Base-by-base conservation (phyloP, 306 rosid species). In the Mimosa bimucronata region DNA sequence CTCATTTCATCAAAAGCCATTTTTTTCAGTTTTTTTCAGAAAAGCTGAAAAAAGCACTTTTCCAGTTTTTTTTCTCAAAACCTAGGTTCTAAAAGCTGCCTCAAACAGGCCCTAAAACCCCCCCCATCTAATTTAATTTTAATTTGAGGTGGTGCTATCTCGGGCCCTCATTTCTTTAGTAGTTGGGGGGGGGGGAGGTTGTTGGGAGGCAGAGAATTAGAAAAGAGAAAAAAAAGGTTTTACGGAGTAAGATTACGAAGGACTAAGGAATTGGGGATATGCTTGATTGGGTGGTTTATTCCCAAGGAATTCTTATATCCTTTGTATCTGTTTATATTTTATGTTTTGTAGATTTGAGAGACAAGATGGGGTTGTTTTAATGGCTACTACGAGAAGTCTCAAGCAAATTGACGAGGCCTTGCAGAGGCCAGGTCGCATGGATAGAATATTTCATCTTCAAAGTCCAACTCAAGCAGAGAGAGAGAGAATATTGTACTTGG, bases 371-470 rank as follows among this genome's bases (percentile, higher is more conserved):
- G 97, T 94, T 86, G 98, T 94, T 83, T 86, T 94, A 91, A 94
- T 94, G 97, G 97, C 98, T 73, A 94, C 98, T 73, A 92, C 98
- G 14, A 88, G 92, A 88, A 92, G 91, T 88, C 94, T 94, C 67
- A 89, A 92, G 79, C 91, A 91, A 90, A 90, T 94, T 73, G 98
- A 94, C 19, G 94, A 90, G 80, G 98, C 98, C 76, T 85, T 94
- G 87, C 95, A 86, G 89, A 91, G 98, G 79, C 97, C 98, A 83
- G 98, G 98, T 30, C 94, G 98, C 68, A 94, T 94, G 98, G 98
- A 94, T 91, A 90, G 98, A 86, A 87, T 91, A 85, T 92, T 94
- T 88, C 97, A 94, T 84, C 98, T 94, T 90, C 98, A 92, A 87
- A 92, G 94, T 67, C 98, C 94, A 31, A 91, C 98, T 71, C 95